Conservation (phyloP, 1,284 basidiomycete species). For the Anthracocystis setariae region DNA sequence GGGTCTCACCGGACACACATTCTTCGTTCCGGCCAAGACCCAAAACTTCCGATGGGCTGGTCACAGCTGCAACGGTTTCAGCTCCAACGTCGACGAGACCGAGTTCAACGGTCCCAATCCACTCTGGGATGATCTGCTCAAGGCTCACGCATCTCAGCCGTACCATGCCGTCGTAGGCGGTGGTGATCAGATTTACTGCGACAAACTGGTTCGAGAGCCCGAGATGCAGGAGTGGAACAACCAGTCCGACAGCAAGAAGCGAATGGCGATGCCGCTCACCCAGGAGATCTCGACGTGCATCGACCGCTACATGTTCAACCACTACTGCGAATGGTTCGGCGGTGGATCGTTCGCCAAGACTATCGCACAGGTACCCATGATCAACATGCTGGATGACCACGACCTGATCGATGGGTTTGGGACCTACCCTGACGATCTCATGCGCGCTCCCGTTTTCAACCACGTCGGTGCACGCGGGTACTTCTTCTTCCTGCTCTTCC, state of each 20-base stretch:
- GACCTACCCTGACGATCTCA: conserved; percentile 71
- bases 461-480: conserved; percentile 57
- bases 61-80: conserved; percentile 77
- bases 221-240: conserved; percentile 81
- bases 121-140: conserved; percentile 91
- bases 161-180: conserved; percentile 88
- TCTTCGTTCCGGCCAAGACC: conserved; percentile 81
- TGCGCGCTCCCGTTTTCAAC: conserved; percentile 63
- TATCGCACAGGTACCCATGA: conserved; percentile 84
- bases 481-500: conserved; percentile 67
- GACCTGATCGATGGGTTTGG: conserved; percentile 89
- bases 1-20: conserved; percentile 75
- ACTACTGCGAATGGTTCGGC: conserved; percentile 80
- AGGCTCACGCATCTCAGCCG: conserved; percentile 80
- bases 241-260: conserved; percentile 75
- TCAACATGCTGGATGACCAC: conserved; percentile 75
- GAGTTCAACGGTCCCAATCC: conserved; percentile 68
- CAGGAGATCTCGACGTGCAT: conserved; percentile 80
- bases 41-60: conserved; percentile 92
- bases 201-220: conserved; percentile 59
- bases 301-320: conserved; percentile 80
- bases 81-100: conserved; percentile 70
- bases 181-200: conserved; percentile 66
- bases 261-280: conserved; percentile 76
- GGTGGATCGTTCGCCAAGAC: conserved; percentile 90